Base-by-base conservation (phyloP, 148 eudicot genomes). In the Selenicereus undatus region DNA sequence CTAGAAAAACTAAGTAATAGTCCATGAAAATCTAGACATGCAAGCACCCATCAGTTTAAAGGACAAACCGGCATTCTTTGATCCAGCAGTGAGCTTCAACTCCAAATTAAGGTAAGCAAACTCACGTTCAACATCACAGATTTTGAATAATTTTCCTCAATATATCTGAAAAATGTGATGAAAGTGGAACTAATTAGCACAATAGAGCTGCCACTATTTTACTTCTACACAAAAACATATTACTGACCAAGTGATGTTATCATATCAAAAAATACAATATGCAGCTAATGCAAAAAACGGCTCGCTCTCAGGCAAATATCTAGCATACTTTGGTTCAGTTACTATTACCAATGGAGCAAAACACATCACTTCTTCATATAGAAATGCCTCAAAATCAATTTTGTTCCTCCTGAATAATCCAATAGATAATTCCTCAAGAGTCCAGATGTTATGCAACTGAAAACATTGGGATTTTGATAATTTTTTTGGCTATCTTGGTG, bases 61-160 rank as follows among this genome's bases (percentile, higher is more conserved):
- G 70, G 60, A 78, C 81, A 43, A 71, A 96, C 99, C 99, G 80
- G 98, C 97, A 85, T 91, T 93, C 86, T 96, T 96, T 78, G 99
- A 97, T 51, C 97, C 99, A 74, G 99, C 87, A 29, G 99, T 93
- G 80, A 96, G 99, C 85, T 96, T 96, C 89, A 96, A 81, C 88
- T 96, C 99, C 87, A 96, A 75, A 9, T 85, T 81, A 56, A 93
- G 99, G 86, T 89, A 91, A 79, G 89, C 86, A 71, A 96, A 85
- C 88, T 96, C 99, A 62, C 91, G 90, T 54, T 96, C 99, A 81
- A 96, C 98, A 83, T 93, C 99, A 81, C 96, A 97, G 75, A 95
- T 95, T 85, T 93, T 16, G 97, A 78, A 85, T 93, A 96, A 77
- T 96, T 93, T 84, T 96, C 98, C 70, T 92, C 88, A 70, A 96